These are phyloP conservation scores for Batkoa obscura DNA, from an alignment of 371 early-diverging fungal species.

Conservation along the genomic window DNA sequence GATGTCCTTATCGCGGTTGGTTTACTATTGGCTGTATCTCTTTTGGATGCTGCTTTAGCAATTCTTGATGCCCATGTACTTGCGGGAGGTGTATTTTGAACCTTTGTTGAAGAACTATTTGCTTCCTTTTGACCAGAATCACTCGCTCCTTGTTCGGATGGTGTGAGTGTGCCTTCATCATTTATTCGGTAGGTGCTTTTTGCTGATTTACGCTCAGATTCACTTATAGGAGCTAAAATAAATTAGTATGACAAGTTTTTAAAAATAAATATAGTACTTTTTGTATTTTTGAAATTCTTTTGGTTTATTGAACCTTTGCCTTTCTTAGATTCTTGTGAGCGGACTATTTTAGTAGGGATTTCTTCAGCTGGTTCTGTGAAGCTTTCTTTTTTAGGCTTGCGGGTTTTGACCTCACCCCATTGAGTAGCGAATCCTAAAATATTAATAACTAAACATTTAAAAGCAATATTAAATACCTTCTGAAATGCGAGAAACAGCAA, in stretches of 20 bases:
- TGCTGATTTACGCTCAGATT: background rate
- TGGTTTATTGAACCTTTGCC: background rate
- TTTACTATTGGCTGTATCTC: no score
- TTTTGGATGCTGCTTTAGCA: no score
- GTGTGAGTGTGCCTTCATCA: background rate
- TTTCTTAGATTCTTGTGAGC: background rate
- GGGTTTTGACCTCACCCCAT: constrained; percentile 82
- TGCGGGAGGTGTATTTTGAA: no score
- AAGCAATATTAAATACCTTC: constrained; percentile 40
- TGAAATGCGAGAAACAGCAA: constrained; percentile 58
- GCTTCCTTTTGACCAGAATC: no score
- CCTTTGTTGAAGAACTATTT: no score
- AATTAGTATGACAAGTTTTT: background rate
- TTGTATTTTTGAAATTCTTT: background rate
- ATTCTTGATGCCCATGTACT: no score
- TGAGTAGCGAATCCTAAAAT: constrained; percentile 55
- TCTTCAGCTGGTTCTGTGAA: background rate
- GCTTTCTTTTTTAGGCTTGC: constrained; percentile 28
- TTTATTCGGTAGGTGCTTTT: constrained; percentile 1
- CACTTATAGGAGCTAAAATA: background rate
- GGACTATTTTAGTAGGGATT: background rate
- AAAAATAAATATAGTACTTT: no score
- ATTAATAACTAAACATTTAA: background rate
- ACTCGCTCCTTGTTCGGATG: background rate
- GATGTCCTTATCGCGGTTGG: no score